Base-by-base conservation (phyloP, 140 eudicot genomes). In the Flaveria floridana region DNA sequence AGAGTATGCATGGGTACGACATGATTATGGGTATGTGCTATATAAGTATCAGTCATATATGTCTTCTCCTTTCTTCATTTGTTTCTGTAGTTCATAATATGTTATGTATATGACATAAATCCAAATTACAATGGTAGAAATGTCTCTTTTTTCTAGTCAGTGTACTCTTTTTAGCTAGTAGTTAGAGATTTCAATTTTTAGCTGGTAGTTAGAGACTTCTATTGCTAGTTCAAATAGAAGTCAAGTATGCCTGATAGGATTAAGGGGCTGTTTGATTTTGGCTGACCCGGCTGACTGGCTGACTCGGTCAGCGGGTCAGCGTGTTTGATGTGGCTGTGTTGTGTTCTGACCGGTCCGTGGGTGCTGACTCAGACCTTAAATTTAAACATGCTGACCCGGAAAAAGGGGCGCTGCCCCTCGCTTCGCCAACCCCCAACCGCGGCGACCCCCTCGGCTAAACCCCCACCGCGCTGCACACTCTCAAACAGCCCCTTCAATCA, bases 1-100 rank as follows among this genome's bases (percentile, higher is more conserved):
- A 68, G 75, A 23, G 59, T 25, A 26, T 77, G 58, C 39, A 46
- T 68, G 59, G 34, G 42, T 68, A 56, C 52, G 3, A 9, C 28
- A 62, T 56, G 44, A 68, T 57, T 69, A 42, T 55, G 70, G 69
- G 2, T 66, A 20, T 53, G 18, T 20, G 25, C 74, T 11, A 75
- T 75, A 37, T 15, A 37, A 37, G 12, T 20, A 20, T 52, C 30
- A 19, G 12, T 12, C 20, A 34, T 52, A 11, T 66, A 14, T 16
- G 10, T 21, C 20, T 48, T 52, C 7, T 4, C 8, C 18, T 66
- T 7, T 6, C 7, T 7, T 13, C 55, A 42, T 42, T 21, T 19
- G 39, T 26, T 30, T 28, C 30, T 42, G 9, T 52, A 39, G 64
- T 63, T 68, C 23, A 20, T 75, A 34, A 51, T 75, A 16, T 10